phyloP scores from a whole-genome alignment of 129 eudicot species.

The Flaveria ramosissima region DNA sequence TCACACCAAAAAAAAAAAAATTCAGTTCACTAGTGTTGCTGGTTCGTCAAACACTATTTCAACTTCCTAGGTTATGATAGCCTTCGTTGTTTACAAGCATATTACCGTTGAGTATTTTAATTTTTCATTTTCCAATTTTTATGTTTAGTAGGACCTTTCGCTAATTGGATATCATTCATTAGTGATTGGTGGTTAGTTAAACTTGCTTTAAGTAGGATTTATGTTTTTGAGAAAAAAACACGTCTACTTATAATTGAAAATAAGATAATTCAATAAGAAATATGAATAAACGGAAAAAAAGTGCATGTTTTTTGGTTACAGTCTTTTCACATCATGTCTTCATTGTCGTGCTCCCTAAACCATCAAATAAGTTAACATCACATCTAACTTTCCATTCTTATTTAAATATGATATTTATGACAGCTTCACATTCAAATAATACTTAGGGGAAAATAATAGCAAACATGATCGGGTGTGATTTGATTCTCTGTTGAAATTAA shows the following conservation, averaged over 20 bases:
- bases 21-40: too few species aligned
- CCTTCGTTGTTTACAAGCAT: too few species aligned
- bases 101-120: too few species aligned
- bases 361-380: constrained; percentile 29
- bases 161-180: too few species aligned
- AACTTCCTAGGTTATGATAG: too few species aligned
- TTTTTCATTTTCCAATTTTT: too few species aligned
- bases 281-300: not conserved
- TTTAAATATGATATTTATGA: constrained; percentile 12
- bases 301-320: constrained; percentile 23
- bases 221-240: not conserved
- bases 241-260: not conserved
- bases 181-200: too few species aligned
- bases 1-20: too few species aligned
- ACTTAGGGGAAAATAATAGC: not conserved
- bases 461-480: not conserved
- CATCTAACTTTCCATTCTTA: constrained; percentile 31
- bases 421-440: constrained; percentile 20
- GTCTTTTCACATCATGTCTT: constrained; percentile 37
- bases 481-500: too few species aligned
- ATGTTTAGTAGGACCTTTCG: too few species aligned
- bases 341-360: constrained; percentile 38
- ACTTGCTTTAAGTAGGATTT: too few species aligned
- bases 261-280: not conserved
- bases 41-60: too few species aligned